Base-by-base conservation (phyloP, 2,329 filamentous ascomycete species). In the Apiospora saccharicola region DNA sequence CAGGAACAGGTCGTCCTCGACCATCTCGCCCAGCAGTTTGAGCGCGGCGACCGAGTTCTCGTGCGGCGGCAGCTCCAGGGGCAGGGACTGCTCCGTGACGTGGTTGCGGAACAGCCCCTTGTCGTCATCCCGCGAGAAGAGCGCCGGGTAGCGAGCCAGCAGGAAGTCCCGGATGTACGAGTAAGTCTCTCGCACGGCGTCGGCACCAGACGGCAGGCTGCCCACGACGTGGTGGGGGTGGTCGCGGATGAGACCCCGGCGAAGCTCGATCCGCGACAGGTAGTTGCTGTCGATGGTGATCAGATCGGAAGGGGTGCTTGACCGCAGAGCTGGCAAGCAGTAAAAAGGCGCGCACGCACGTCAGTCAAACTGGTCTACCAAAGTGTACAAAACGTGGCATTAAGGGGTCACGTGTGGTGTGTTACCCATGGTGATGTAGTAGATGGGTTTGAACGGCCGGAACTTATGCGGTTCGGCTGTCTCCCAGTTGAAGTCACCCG, bases 1-100 rank as follows among this genome's bases (percentile, higher is more conserved):
- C 1, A 90, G 78, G 70, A 90, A 88, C 26, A 90, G 75, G 74
- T 90, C 88, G 70, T 90, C 88, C 72, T 90, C 88, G 2, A 90
- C 82, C 0, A 84, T 88, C 76, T 87, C 83, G n/a, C 82, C 86
- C 0, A 89, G 77, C 8, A 81, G 77, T 22, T 81, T 77, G 22
- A 89, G 80, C 5, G 83, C 82, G 0, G 78, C 78, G 1, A 79
- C 71, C 0, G 75, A 72, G 67, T 30, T 43, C 8, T 13, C n/a
- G 3, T 61, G 37, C 37, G 37, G 37, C 37, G 75, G 73, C 19
- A 74, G 72, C 22, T 72, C 16, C 26, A 76, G 71, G 46, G 76
- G 73, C 34, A 78, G 67, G 12, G 71, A 71, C 30, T 16, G 68
- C 7, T 69, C 73, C 0, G 85, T 88, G 67, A 83, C 81, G 1